Conservation (phyloP, 2,329 filamentous ascomycete species). For the Colletotrichum sp. region DNA sequence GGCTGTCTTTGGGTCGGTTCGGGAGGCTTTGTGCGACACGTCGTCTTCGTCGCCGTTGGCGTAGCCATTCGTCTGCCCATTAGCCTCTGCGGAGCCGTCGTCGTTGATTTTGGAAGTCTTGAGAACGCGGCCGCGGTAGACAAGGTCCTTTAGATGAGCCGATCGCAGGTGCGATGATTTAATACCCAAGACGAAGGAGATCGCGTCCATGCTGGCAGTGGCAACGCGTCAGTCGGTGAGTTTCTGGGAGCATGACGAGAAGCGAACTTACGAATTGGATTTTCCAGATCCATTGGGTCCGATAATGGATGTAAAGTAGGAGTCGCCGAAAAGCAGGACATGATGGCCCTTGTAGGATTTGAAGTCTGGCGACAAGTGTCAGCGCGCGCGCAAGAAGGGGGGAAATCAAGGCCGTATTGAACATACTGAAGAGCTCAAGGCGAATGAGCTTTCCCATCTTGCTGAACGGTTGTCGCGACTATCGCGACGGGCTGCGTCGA, state of each 20-base stretch:
- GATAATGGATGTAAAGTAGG: constrained; percentile 99
- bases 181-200: constrained; percentile 97
- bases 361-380: constrained; percentile 71
- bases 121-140: constrained; percentile 93
- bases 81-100: constrained; percentile 76
- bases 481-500: not conserved
- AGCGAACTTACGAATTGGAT: constrained; percentile 81
- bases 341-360: constrained; percentile 99
- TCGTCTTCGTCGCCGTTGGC: constrained; percentile 64
- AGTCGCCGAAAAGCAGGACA: constrained; percentile 91
- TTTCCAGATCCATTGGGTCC: constrained; percentile 99
- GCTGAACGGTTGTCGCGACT: constrained; percentile 24
- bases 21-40: constrained; percentile 67
- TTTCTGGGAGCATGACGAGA: not conserved
- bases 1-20: constrained; percentile 86
- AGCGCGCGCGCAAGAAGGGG: not conserved
- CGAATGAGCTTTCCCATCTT: constrained; percentile 96
- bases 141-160: constrained; percentile 88
- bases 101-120: constrained; percentile 93
- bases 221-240: constrained; percentile 24
- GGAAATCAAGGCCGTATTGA: not conserved
- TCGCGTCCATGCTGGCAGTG: constrained; percentile 86
- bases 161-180: constrained; percentile 98
- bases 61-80: constrained; percentile 67
- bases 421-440: constrained; percentile 89